These are phyloP conservation scores for Fennellomyces sp. DNA, from an alignment of 371 early-diverging fungal species.

Conservation along the genomic window DNA sequence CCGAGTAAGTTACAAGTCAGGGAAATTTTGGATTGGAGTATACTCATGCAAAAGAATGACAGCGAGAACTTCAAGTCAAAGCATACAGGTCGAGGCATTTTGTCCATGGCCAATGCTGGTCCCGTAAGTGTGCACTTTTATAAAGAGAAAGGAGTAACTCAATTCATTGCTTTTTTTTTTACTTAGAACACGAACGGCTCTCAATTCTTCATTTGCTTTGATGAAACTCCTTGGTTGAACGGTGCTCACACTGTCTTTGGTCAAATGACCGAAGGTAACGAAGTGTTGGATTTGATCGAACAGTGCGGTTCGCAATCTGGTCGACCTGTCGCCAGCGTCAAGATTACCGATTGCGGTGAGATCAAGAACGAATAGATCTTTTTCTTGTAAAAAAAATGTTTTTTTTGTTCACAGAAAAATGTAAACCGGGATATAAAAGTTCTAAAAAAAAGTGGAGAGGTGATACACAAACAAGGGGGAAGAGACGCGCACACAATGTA, in stretches of 20 bases:
- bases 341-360: conserved; percentile 85
- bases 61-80: conserved; percentile 96
- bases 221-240: conserved; percentile 83
- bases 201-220: conserved; percentile 94
- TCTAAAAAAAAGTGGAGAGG: background rate
- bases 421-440: background rate
- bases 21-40: too few species aligned
- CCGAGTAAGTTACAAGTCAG: conserved; percentile 73
- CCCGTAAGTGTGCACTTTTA: conserved; percentile 40
- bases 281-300: conserved; percentile 86
- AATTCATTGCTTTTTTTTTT: background rate
- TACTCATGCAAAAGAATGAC: too few species aligned
- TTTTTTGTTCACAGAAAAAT: background rate
- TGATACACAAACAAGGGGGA: background rate
- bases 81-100: conserved; percentile 79
- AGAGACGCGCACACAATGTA: background rate
- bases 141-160: background rate
- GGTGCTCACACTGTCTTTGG: conserved; percentile 93
- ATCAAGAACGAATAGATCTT: conserved; percentile 43
- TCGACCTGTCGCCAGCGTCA: conserved; percentile 63
- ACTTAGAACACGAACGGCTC: conserved; percentile 90
- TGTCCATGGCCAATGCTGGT: conserved; percentile 99
- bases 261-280: conserved; percentile 78
- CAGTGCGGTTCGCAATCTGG: conserved; percentile 71
- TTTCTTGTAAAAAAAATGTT: background rate